phyloP scores from a whole-genome alignment of 306 rosid genomes.

The Dryas octopetala region DNA sequence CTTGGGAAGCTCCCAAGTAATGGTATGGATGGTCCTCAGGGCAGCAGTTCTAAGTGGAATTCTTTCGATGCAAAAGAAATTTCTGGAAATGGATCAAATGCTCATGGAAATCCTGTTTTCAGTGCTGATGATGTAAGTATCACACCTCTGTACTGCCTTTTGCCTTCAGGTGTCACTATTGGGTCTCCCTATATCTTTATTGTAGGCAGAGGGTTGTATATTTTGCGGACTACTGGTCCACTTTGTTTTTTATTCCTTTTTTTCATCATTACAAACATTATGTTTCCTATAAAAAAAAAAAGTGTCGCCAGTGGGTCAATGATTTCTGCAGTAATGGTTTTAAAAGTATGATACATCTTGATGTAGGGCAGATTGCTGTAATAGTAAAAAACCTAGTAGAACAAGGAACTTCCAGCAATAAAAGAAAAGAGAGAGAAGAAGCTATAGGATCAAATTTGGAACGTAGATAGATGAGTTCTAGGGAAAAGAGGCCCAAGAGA shows the following conservation, averaged over 20 bases:
- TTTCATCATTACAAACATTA: no score
- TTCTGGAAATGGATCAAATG: slow-evolving; percentile 63
- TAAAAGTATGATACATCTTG: background rate
- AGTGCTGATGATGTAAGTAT: slow-evolving; percentile 75
- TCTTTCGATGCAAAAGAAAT: slow-evolving; percentile 53
- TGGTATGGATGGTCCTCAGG: slow-evolving; percentile 77
- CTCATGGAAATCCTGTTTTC: slow-evolving; percentile 57
- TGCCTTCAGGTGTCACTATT: background rate
- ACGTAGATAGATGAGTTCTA: no score
- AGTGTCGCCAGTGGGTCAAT: background rate
- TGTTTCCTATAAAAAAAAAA: no score
- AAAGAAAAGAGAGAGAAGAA: no score
- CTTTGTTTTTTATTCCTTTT: no score
- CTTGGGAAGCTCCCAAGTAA: slow-evolving; percentile 67
- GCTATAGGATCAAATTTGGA: no score
- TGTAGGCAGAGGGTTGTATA: no score
- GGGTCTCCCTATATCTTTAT: no score
- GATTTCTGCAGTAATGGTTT: background rate
- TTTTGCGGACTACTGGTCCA: no score
- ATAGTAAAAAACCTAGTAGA: no score
- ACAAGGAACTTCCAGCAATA: no score
- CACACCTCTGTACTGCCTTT: background rate
- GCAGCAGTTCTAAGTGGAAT: slow-evolving; percentile 69
- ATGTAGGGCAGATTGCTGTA: background rate
- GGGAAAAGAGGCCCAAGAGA: no score